Base-by-base conservation (phyloP, 73 alveolate genomes). In the Symbiodinium natans region DNA sequence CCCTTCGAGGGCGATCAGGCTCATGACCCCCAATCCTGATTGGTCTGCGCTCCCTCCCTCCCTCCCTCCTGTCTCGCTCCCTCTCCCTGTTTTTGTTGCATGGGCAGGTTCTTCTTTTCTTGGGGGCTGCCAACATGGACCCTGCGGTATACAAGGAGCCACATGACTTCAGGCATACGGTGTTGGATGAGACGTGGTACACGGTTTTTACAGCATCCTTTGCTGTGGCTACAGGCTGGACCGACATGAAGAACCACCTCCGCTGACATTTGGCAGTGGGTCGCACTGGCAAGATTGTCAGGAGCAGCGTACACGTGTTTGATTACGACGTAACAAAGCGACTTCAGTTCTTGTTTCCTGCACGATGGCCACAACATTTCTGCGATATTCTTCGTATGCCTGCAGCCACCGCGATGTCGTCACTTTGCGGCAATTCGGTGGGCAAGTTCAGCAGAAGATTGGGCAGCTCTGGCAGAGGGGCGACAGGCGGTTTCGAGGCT, bases 71-170 rank as follows among this genome's bases (percentile, higher is more conserved):
- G n/a, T n/a, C n/a, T n/a, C n/a, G n/a, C n/a, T n/a, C n/a, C n/a
- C n/a, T n/a, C n/a, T n/a, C n/a, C n/a, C n/a, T n/a, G n/a, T n/a
- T n/a, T 63, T 29, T 13, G 36, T 63, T 25, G 1, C 80, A 27
- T 6, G 21, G 29, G 38, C 82, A 92, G 92, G 92, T 92, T 11
- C 46, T 92, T 43, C 92, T 92, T 21, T 92, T 92, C 83, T 27
- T 92, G 56, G 98, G 98, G 2, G 98, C 98, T 11, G 98, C 98
- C 36, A 92, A 92, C 92, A 92, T 92, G 98, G 98, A 92, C 31
- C 98, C 98, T 4, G 74, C 82, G 6, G 98, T 92, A 33, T 92
- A 74, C 68, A 38, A 34, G 82, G 33, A 38, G 3, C 92, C 98
- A 29, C 43, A 74, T 19, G 73, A 75, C 38, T 92, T 92, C 83